Base-by-base conservation (phyloP, 2,329 filamentous ascomycete species). In the Talaromyces pinophilus region DNA sequence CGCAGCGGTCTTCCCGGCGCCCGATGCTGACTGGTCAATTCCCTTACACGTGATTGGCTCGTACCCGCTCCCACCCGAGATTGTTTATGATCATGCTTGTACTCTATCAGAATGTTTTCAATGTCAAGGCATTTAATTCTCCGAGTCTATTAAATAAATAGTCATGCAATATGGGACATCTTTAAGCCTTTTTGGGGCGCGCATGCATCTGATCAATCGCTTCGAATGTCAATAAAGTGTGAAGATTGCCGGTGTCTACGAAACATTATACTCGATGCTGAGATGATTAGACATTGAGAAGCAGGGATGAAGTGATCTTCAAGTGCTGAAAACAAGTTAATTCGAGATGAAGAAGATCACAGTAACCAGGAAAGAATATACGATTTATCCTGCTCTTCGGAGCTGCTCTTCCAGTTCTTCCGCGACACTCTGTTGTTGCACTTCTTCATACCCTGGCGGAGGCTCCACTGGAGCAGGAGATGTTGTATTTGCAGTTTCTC, bases 361-460 rank as follows among this genome's bases (percentile, higher is more conserved):
- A 22, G 11, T 30, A 35, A n/a, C 19, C 28, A 5, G 11, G 33
- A n/a, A 33, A 15, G n/a, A 5, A 25, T 17, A 25, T 35, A 17
- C 11, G 5, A 8, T 19, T 25, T 59, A 64, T 15, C 15, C 6
- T 55, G 71, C 70, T 54, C 71, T 71, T 57, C 75, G 77, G 65
- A 78, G 80, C 70, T 85, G 83, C 69, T 85, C 83, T 74, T 94
- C 91, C 52, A 92, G 83, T 71, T 91, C 91, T 68, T 90, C 86
- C 55, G 90, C 89, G 70, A 93, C 84, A 67, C 90, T 91, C 71
- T 92, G 87, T 75, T 92, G 88, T 78, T 97, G 94, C 33, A 92
- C 91, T 77, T 97, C 92, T 73, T 97, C 93, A 75, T 98, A 98
- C 42, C 88, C 91, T 60, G 94, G 94, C 59, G 94, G 94, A 5